Evolutionary conservation across 2,329 filamentous ascomycete genomes (phyloP).

Genomic region (Calonectria henricotiae): DNA sequence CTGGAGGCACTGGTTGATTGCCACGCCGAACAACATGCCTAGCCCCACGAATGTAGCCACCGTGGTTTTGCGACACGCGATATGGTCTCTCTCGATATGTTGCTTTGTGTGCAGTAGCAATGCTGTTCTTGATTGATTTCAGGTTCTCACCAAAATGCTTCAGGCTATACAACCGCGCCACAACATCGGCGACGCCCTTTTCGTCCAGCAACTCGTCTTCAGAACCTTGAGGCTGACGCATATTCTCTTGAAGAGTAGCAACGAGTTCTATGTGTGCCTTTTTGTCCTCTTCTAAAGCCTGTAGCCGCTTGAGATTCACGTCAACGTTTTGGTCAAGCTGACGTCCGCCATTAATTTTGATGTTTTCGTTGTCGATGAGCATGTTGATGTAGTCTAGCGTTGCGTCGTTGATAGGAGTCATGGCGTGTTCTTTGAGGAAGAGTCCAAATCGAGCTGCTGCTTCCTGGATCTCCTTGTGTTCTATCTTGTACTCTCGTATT

Average conservation of each 20-base stretch:
- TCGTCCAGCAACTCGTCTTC: conserved; percentile 30
- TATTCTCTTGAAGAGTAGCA: conserved; percentile 37
- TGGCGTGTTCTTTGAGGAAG: conserved; percentile 34
- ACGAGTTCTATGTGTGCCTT: conserved; percentile 37
- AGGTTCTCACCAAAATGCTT: conserved; percentile 38
- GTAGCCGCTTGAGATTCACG: conserved; percentile 24
- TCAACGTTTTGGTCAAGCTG: conserved; percentile 22
- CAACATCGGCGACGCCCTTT: conserved; percentile 20
- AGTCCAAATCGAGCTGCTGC: conserved; percentile 32
- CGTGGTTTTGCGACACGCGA: neutral
- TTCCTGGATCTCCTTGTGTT: conserved; percentile 18
- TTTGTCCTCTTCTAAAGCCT: conserved; percentile 30
- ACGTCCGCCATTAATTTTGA: conserved; percentile 26
- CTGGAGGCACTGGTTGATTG: too few relatives aligned
- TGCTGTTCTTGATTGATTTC: conserved; percentile 27
- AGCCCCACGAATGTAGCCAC: neutral
- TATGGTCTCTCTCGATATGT: neutral
- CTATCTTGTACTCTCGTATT: conserved; percentile 26
- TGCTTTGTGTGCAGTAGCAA: conserved; percentile 8
- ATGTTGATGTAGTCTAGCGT: conserved; percentile 32
- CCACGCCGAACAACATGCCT: too few relatives aligned
- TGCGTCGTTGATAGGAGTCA: conserved; percentile 31
- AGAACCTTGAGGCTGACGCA: neutral
- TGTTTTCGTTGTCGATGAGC: conserved; percentile 27
- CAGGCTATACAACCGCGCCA: conserved; percentile 33